Base-by-base conservation (phyloP, 177 flowering plant genomes). In the Telopea speciosissima region DNA sequence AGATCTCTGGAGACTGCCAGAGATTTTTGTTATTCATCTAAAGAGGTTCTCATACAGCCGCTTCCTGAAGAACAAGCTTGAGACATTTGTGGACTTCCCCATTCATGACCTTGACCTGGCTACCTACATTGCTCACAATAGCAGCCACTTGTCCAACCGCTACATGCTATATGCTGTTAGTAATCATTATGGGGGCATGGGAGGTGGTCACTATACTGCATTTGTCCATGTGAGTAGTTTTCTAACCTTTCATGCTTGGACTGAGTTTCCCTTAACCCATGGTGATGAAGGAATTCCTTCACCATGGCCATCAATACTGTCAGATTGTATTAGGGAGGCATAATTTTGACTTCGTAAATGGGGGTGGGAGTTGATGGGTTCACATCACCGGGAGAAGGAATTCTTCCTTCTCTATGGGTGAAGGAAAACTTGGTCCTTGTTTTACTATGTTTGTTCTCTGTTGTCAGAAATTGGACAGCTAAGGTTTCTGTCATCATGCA, bases 141-240 rank as follows among this genome's bases (percentile, higher is more conserved):
- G 81, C 67, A 73, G 77, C 24, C 78, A 81, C 33, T 62, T 69
- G 44, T 83, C 86, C 36, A 61, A 81, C 70, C 84, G 85, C 22
- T 93, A 91, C 78, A 78, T 80, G 82, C 85, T 91, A 44, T 96
- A 91, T 85, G 97, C 99, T 24, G 75, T 91, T 59, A 89, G 93
- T 71, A 96, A 96, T 79, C 98, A 96, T 74, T 93, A 85, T 81
- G 99, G 99, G 52, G 83, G 92, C 88, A 83, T 93, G 93, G 97
- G 99, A 66, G 94, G 96, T 60, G 98, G 98, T 72, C 97, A 96
- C 81, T 96, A 96, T 77, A 91, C 99, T 25, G 98, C 98, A 68
- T 89, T 80, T 88, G 89, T 86, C 77, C 86, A 81, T 78, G 97
- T 95, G 78, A 93, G 98, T 88, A 21, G 49, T 66, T 68, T 70